Evolutionary conservation across 169 alveolate genomes (phyloP), one percentile per base, ranked within the genome.

Genomic region (Plasmodium ovale): DNA sequence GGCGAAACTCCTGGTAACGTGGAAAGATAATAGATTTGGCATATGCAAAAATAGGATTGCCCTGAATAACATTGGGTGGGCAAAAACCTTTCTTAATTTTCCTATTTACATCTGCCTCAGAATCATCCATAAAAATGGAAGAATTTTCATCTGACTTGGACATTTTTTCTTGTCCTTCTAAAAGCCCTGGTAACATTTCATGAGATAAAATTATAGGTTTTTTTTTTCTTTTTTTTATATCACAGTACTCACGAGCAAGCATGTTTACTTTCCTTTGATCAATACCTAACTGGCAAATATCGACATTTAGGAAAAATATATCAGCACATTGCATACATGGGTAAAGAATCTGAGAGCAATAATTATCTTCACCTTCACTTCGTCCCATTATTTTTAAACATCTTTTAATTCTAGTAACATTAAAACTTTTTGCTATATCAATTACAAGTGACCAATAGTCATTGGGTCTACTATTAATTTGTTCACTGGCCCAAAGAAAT

Each of bases 241-340:
- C 98, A 73, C 97, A 96, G 91, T 97, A 97, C 37, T 95, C 97
- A 49, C 95, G 94, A 1, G 99, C 99, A 47, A 98, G 96, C 99
- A 99, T 97, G 93, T 99, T 99, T 29, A 99, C 99, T 94, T 99
- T 99, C 72, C 99, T 95, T 91, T 99, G 99, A 88, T 99, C 99
- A 92, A 96, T 94, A 5, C 99, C 99, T 35, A 98, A 95, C 69
- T 99, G 99, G 95, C 99, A 98, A 29, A 99, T 97, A 88, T 98
- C 99, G 23, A 99, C 99, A 44, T 97, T 97, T 23, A 98, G 94
- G 92, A 96, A 98, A 96, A 98, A 98, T 16, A 98, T 98, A 93
- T 99, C 99, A 12, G 99, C 97, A 88, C 99, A 99, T 94, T 99
- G 99, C 99, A 98, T 98, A 87, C 99, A 96, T 27, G 99, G 99